Base-by-base conservation (phyloP, 768 basidiomycete genomes). In the Lepiota brunneoincarnata region DNA sequence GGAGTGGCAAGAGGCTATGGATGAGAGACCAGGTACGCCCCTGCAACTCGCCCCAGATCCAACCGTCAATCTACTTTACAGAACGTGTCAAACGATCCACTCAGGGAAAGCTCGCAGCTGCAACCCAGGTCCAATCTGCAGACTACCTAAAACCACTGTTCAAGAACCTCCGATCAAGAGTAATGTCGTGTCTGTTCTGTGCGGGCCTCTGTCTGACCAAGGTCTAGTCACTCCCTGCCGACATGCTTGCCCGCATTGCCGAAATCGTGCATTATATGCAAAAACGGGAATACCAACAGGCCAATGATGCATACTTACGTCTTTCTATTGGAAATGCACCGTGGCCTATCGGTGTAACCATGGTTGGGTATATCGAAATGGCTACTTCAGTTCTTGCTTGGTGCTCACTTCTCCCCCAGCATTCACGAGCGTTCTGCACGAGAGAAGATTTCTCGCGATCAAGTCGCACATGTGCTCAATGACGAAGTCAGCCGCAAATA, bases 281-380 rank as follows among this genome's bases (percentile, higher is more conserved):
- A 68, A 88, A 83, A 59, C 87, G 97, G 24, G 86, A 95, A 67
- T 99, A 99, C 62, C 93, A 98, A 68, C 82, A 78, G 51, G 96
- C 97, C 2, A 99, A 98, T 63, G 97, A 99, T 66, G 88, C 95
- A 0, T 99, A 99, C 68, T 83, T 99, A 20, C 89, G 97, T 6
- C 75, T 99, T 36, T 94, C 92, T 4, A 99, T 99, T 59, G 97
- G 97, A 31, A 99, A 97, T 63, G 96, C 97, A 0, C 95, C 97
- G 2, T 99, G 97, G 97, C 97, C 97, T 1, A 99, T 99, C 64
- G 97, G 97, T 39, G 97, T 99, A 7, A 99, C 97, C 57, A 96
- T 96, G 90, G 97, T 98, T 74, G 95, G 93, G 93, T 93, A 70
- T 36, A 86, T 76, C 9, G 24, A 38, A 18, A 39, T 17, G n/a